Evolutionary conservation across 2,329 filamentous ascomycete genomes (phyloP), one percentile per base, ranked within the genome.

Genomic region (Sordariomycetes sp.): DNA sequence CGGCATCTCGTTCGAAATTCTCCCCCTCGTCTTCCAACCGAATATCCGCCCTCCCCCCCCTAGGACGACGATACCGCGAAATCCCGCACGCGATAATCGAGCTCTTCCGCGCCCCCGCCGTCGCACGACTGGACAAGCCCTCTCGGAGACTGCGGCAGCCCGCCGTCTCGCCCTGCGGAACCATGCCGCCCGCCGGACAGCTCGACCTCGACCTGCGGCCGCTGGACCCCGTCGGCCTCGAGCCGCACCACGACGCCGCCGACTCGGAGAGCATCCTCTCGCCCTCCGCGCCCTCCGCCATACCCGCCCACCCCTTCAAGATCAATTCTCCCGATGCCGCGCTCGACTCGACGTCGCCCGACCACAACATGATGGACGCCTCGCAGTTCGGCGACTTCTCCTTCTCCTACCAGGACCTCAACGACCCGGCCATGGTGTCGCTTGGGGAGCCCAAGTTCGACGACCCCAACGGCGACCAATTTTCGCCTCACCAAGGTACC

Each of bases 331-430:
- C 61, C 65, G 59, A 69, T 70, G 58, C 61, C 67, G 54, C 64
- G 67, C 59, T 69, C 10, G 69, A 60, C 62, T 72, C 58, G 69
- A 73, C 54, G 58, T 59, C 63, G 67, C 67, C 46, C 70, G 71
- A 65, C 67, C 70, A 59, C 62, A 75, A 62, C 62, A 65, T 76
- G 64, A 74, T 79, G 64, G 75, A 79, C 61, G 64, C 72, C 37
- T 68, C 75, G 18, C 76, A 78, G 55, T 83, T 83, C 64, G 71
- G 72, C 61, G 76, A 80, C 61, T 83, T 82, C 64, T 69, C 76
- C 24, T 83, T 81, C 63, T 65, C 77, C 3, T 82, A 78, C 64
- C 71, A 74, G 62, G 69, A 69, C 53, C 65, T 78, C 11, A 61
- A 71, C 25, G 75, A 76, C 58, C 72, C 73, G 60, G 68, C 75